phyloP scores from a whole-genome alignment of 495 filamentous ascomycete species.

The Podospora conica region DNA sequence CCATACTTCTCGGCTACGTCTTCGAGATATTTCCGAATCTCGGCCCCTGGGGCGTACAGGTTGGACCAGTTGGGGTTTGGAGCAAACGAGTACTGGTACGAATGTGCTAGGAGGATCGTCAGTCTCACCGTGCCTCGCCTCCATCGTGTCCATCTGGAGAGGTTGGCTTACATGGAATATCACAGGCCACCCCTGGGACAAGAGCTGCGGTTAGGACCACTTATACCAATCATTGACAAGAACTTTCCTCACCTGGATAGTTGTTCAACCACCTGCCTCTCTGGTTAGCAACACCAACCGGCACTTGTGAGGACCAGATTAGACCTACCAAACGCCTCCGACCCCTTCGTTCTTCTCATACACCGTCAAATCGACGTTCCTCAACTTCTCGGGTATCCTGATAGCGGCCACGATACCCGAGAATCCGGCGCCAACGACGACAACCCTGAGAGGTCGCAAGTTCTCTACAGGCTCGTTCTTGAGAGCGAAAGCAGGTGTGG shows the following conservation, averaged over 20 bases:
- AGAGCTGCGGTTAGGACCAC: constrained; percentile 1
- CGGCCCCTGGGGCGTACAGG: constrained; percentile 58
- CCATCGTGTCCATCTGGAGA: not conserved
- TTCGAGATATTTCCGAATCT: constrained; percentile 56
- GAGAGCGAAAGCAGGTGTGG: constrained; percentile 21
- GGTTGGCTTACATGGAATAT: constrained; percentile 33
- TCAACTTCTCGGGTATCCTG: constrained; percentile 37
- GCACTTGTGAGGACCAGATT: not conserved
- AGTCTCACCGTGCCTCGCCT: not conserved
- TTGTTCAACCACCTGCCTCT: constrained; percentile 33
- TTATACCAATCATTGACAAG: not conserved
- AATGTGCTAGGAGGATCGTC: constrained; percentile 28
- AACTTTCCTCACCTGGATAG: constrained; percentile 33
- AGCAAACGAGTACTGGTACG: constrained; percentile 63
- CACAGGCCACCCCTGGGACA: constrained; percentile 35
- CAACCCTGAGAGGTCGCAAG: constrained; percentile 39
- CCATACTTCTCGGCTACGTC: constrained; percentile 54
- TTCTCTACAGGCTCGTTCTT: constrained; percentile 42
- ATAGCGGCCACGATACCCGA: constrained; percentile 44
- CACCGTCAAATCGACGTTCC: constrained; percentile 37
- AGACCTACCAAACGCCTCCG: constrained; percentile 37
- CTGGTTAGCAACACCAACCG: not conserved
- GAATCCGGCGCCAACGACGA: constrained; percentile 45
- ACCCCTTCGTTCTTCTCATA: constrained; percentile 41
- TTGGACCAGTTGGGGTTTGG: constrained; percentile 59